Conservation (phyloP, 257 asterid species). For the Penstemon davidsonii region DNA sequence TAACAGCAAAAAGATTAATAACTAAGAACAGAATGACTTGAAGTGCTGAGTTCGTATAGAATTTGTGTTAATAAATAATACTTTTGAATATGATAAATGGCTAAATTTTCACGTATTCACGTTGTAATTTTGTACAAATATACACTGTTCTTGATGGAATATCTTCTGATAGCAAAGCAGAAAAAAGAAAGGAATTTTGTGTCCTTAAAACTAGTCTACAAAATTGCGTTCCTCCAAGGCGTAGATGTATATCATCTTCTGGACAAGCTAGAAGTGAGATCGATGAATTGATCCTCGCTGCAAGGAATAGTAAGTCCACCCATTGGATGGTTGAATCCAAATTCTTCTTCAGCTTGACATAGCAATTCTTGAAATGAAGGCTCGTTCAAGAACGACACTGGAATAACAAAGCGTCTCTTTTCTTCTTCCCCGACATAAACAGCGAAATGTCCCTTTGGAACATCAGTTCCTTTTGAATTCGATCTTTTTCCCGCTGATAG, state of each 20-base stretch:
- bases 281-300: constrained; percentile 19
- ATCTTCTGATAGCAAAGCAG: no score
- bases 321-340: constrained; percentile 21
- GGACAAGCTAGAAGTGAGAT: not conserved
- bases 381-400: constrained; percentile 22
- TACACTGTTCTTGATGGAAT: no score
- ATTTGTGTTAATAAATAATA: not conserved
- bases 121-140: no score
- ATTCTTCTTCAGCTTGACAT: constrained; percentile 21
- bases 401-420: constrained; percentile 22
- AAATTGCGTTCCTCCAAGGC: no score
- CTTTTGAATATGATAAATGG: not conserved
- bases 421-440: constrained; percentile 22
- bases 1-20: no score
- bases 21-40: no score
- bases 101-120: no score
- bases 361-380: constrained; percentile 24
- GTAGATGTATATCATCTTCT: not conserved
- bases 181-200: no score
- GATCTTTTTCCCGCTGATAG: constrained; percentile 2
- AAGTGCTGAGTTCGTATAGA: no score
- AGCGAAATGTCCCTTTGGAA: constrained; percentile 20
- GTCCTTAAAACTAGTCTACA: no score
- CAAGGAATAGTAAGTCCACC: constrained; percentile 32
- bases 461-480: not conserved